Evolutionary conservation across 2,329 filamentous ascomycete species (phyloP).

Genomic region (Pyrenophora graminea): DNA sequence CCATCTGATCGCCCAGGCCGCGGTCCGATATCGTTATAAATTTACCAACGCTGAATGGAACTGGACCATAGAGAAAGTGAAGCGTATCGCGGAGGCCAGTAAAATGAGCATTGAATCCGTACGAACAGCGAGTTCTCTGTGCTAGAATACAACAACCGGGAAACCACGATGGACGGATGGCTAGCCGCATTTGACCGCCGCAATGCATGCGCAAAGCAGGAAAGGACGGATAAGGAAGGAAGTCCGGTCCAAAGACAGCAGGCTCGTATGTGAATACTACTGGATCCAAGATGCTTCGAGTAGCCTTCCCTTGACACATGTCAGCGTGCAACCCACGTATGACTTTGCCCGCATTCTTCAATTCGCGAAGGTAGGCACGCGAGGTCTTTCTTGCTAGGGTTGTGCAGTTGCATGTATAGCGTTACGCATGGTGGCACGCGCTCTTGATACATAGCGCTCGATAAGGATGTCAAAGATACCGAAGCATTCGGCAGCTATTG

Average conservation of each 20-base stretch:
- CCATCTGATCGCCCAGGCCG: conserved; percentile 24
- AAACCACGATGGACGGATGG: conserved; percentile 5
- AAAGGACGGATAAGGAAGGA: conserved; percentile 27
- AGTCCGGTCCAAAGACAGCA: conserved; percentile 5
- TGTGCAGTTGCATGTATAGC: neutral
- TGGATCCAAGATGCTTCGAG: conserved; percentile 3
- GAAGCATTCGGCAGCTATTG: conserved; percentile 1
- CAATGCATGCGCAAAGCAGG: conserved; percentile 10
- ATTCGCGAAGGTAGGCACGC: conserved; percentile 9
- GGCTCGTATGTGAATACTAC: neutral
- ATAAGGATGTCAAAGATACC: neutral
- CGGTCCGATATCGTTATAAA: conserved; percentile 7
- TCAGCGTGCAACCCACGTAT: neutral
- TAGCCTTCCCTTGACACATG: neutral
- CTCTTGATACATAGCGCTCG: neutral
- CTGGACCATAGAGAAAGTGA: neutral
- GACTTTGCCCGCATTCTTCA: neutral
- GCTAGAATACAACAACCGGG: no score
- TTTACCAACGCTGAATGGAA: conserved; percentile 3
- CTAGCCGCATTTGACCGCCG: conserved; percentile 31
- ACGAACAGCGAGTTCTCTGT: conserved; percentile 3
- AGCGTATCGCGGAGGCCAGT: conserved; percentile 3
- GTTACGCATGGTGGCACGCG: conserved; percentile 7
- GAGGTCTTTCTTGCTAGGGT: conserved; percentile 2
- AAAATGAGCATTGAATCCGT: neutral